These are phyloP conservation scores for Cryphonectria carpinicola DNA, from an alignment of 2,329 filamentous ascomycete genomes.

Conservation along the genomic window DNA sequence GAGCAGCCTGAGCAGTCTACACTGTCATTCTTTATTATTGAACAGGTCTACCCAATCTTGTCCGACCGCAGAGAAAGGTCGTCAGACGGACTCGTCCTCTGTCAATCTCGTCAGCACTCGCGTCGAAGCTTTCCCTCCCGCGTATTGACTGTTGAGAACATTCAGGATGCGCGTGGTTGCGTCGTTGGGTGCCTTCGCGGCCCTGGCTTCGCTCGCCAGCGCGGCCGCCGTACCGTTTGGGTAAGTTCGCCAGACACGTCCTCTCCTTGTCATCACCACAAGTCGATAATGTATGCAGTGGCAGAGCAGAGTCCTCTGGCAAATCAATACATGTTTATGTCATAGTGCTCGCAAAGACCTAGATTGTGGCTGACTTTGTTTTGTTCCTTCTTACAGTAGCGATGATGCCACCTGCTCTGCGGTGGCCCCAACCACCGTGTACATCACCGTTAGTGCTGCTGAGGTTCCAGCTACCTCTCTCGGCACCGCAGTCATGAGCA, in stretches of 20 bases:
- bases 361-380: conserved; percentile 2
- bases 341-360: background rate
- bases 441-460: conserved; percentile 49
- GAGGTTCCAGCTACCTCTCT: conserved; percentile 25
- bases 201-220: conserved; percentile 40
- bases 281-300: background rate
- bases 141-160: conserved; percentile 9
- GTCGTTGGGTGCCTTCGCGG: conserved; percentile 42
- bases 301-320: background rate
- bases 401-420: conserved; percentile 44
- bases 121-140: background rate
- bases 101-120: background rate
- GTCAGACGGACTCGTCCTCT: background rate
- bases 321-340: background rate
- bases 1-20: conserved; percentile 5
- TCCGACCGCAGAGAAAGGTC: background rate
- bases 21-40: conserved; percentile 25
- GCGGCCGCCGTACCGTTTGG: conserved; percentile 40
- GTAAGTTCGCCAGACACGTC: conserved; percentile 35
- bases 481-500: conserved; percentile 23
- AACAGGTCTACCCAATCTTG: background rate
- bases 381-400: background rate
- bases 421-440: conserved; percentile 47
- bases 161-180: conserved; percentile 45
- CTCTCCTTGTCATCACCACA: background rate